phyloP scores from a whole-genome alignment of 768 basidiomycete genomes.

The Ephemerocybe angulata region DNA sequence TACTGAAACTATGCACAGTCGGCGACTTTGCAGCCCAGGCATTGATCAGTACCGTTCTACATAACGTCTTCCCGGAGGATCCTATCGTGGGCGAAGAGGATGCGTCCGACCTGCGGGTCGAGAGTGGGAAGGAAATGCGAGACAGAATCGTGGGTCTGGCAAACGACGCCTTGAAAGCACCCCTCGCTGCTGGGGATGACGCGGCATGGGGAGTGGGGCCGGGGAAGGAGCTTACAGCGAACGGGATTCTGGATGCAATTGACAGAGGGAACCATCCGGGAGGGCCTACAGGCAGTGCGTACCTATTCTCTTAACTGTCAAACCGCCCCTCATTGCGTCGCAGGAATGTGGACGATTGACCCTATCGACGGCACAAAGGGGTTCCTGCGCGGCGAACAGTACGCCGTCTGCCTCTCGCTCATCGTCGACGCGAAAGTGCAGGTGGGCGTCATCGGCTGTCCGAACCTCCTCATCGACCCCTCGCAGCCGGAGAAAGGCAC shows the following conservation, averaged over 20 bases:
- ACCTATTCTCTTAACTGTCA: conserved; percentile 1
- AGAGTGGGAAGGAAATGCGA: conserved; percentile 40
- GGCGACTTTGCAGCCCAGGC: conserved; percentile 95
- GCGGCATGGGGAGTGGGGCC: conserved; percentile 72
- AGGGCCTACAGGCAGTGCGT: conserved; percentile 69
- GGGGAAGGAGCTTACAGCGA: conserved; percentile 45
- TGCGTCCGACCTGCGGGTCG: conserved; percentile 67
- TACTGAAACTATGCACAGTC: conserved; percentile 35
- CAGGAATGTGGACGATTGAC: conserved; percentile 85
- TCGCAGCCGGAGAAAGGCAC: conserved; percentile 52
- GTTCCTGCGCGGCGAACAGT: conserved; percentile 89
- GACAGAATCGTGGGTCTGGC: conserved; percentile 77
- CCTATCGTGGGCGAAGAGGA: conserved; percentile 95
- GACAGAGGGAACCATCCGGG: conserved; percentile 79
- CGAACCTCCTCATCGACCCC: conserved; percentile 71
- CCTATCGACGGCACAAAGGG: conserved; percentile 94
- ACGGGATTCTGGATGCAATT: conserved; percentile 76
- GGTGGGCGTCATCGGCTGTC: conserved; percentile 88
- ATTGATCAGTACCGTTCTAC: conserved; percentile 79
- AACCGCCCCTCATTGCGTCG: conserved; percentile 2
- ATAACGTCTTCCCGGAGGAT: conserved; percentile 75
- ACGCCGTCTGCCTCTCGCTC: conserved; percentile 86
- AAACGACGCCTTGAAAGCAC: conserved; percentile 66
- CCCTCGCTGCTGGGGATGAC: conserved; percentile 54
- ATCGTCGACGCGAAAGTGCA: conserved; percentile 75